These are phyloP conservation scores for Exophiala dermatitidis DNA, from an alignment of 2,329 filamentous ascomycete species.

Conservation along the genomic window DNA sequence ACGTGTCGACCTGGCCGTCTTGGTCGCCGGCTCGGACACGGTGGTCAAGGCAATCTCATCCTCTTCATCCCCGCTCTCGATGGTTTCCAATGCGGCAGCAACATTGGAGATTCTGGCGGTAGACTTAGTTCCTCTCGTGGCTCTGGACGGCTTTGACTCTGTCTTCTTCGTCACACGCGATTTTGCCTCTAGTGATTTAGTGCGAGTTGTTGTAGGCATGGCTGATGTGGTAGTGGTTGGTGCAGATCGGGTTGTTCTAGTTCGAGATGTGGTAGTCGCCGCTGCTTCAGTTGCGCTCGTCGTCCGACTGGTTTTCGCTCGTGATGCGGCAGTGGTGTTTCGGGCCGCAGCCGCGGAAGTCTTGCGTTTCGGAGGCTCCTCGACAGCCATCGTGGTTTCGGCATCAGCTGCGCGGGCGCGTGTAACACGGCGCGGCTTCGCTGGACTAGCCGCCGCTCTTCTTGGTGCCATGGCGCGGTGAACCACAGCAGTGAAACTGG, in stretches of 20 bases:
- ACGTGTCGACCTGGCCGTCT: constrained; percentile 8
- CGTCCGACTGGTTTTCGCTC: constrained; percentile 10
- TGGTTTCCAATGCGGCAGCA: neutral
- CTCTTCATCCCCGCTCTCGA: constrained; percentile 5
- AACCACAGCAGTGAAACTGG: neutral
- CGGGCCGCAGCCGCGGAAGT: neutral
- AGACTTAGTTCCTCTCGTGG: neutral
- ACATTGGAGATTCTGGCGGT: constrained; percentile 1
- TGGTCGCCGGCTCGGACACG: constrained; percentile 1
- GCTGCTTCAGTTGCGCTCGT: constrained; percentile 19
- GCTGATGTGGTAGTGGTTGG: neutral
- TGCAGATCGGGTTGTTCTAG: constrained; percentile 12
- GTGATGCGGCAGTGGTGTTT: neutral
- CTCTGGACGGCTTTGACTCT: constrained; percentile 4
- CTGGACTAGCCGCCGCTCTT: constrained; percentile 27
- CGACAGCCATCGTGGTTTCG: constrained; percentile 3
- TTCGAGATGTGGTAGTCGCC: constrained; percentile 18
- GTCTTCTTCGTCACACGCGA: constrained; percentile 19
- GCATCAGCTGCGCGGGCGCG: constrained; percentile 29
- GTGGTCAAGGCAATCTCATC: constrained; percentile 1
- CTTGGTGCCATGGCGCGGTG: constrained; percentile 18
- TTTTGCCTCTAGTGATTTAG: constrained; percentile 23
- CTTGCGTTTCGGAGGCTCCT: constrained; percentile 17
- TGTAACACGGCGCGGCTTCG: constrained; percentile 29
- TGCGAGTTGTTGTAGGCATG: constrained; percentile 18